phyloP scores from a whole-genome alignment of 129 eudicot genomes.

The Escallonia herrerae region DNA sequence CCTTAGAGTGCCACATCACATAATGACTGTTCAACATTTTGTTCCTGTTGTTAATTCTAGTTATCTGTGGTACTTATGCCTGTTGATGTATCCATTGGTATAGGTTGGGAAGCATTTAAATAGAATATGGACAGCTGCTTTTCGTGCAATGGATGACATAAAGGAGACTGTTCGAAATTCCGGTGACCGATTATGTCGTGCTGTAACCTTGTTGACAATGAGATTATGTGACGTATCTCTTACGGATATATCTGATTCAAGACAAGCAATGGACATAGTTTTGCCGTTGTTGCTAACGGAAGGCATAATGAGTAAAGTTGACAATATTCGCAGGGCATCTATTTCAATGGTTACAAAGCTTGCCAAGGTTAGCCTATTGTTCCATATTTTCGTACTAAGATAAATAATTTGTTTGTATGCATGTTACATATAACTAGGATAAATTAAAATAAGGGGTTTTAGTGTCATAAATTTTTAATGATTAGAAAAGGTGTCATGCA shows the following conservation, averaged over 20 bases:
- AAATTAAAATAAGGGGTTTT: no score
- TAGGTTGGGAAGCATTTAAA: constrained; percentile 81
- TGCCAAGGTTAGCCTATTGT: constrained; percentile 56
- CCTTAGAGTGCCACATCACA: not conserved
- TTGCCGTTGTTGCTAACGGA: constrained; percentile 84
- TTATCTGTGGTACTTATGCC: constrained; percentile 1
- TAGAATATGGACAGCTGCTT: constrained; percentile 79
- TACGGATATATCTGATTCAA: constrained; percentile 69
- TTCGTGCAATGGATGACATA: constrained; percentile 98
- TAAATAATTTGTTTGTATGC: not conserved
- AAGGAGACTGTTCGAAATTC: constrained; percentile 90
- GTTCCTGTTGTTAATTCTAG: no score
- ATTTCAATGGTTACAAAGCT: constrained; percentile 83
- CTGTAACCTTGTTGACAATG: constrained; percentile 64
- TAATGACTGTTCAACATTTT: not conserved
- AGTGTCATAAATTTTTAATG: no score
- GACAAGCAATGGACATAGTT: constrained; percentile 70
- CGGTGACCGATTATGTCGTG: constrained; percentile 87
- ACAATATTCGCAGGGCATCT: constrained; percentile 84
- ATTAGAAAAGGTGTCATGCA: no score
- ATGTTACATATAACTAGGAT: not conserved
- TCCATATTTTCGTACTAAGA: not conserved
- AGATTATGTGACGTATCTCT: constrained; percentile 90
- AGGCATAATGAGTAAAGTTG: constrained; percentile 98
- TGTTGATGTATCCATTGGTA: constrained; percentile 4